A percentile compares a stretch with the other conserved stretches of the same genome.
These are phyloP conservation scores for Rubroshorea leprosula DNA, from an alignment of 345 rosid species.

Conservation along the genomic window DNA sequence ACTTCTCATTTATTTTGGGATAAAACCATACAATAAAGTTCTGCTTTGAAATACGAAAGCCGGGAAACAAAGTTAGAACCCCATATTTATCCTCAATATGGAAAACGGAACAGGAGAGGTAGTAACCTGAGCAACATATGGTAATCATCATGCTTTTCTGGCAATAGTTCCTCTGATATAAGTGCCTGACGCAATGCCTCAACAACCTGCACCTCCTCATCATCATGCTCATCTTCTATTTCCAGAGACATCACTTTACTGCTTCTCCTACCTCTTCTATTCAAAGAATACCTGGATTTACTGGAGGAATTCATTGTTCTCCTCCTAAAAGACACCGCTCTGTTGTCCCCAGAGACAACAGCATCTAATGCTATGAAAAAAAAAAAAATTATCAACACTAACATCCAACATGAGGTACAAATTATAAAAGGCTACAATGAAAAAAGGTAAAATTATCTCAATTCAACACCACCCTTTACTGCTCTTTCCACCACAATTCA, in stretches of 20 bases:
- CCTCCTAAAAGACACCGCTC: conserved; percentile 63
- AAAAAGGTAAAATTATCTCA: background rate
- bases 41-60: too few species aligned
- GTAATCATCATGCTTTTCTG: conserved; percentile 77
- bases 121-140: conserved; percentile 81
- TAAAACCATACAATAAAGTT: background rate
- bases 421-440: background rate
- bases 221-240: conserved; percentile 68
- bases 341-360: conserved; percentile 40
- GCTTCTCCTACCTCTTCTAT: conserved; percentile 60
- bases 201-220: conserved; percentile 66
- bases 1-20: background rate
- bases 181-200: conserved; percentile 81
- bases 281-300: conserved; percentile 68
- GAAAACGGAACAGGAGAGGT: conserved; percentile 6
- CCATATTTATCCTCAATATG: background rate
- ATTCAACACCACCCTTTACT: background rate
- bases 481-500: too few species aligned
- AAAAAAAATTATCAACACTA: background rate
- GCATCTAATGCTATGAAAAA: conserved; percentile 23
- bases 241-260: conserved; percentile 66
- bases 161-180: conserved; percentile 69
- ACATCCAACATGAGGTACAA: background rate
- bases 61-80: background rate
- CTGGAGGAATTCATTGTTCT: conserved; percentile 57